Conservation (phyloP, 169 alveolate species). For the Plasmodium yoelii region DNA sequence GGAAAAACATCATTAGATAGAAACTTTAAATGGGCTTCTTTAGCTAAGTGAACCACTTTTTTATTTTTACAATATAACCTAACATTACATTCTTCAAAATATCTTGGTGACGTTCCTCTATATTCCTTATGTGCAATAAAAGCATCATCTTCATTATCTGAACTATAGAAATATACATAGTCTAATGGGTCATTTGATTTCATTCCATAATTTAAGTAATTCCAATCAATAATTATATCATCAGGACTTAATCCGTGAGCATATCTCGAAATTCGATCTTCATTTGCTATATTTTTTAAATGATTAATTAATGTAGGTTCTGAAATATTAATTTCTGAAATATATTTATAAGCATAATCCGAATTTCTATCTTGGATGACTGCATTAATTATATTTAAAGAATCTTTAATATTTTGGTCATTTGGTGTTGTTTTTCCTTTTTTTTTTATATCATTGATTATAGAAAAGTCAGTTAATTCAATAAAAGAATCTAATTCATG, state of each 20-base stretch:
- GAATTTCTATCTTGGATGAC: conserved; percentile 73
- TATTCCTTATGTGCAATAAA: conserved; percentile 66
- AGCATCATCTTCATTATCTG: conserved; percentile 70
- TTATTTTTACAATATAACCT: conserved; percentile 70
- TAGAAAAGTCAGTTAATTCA: conserved; percentile 57
- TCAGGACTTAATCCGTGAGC: conserved; percentile 70
- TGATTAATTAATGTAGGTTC: conserved; percentile 61
- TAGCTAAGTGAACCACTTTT: conserved; percentile 70
- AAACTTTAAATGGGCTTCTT: conserved; percentile 59
- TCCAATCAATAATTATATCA: conserved; percentile 73
- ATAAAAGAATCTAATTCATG: conserved; percentile 56
- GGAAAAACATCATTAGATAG: conserved; percentile 60
- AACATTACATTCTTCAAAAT: conserved; percentile 71
- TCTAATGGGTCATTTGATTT: conserved; percentile 68
- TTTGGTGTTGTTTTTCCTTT: conserved; percentile 5
- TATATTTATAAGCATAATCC: conserved; percentile 54
- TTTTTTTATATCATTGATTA: conserved; percentile 61
- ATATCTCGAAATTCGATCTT: conserved; percentile 64
- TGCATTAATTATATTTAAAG: conserved; percentile 61
- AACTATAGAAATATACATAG: conserved; percentile 63
- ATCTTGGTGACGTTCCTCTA: conserved; percentile 68
- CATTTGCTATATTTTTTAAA: conserved; percentile 52
- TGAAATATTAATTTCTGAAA: conserved; percentile 58
- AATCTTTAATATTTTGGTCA: conserved; percentile 46
- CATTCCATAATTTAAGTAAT: conserved; percentile 72